Evolutionary conservation across 78 protist genomes (phyloP).

Genomic region (Dictyostelium firmibasis): DNA sequence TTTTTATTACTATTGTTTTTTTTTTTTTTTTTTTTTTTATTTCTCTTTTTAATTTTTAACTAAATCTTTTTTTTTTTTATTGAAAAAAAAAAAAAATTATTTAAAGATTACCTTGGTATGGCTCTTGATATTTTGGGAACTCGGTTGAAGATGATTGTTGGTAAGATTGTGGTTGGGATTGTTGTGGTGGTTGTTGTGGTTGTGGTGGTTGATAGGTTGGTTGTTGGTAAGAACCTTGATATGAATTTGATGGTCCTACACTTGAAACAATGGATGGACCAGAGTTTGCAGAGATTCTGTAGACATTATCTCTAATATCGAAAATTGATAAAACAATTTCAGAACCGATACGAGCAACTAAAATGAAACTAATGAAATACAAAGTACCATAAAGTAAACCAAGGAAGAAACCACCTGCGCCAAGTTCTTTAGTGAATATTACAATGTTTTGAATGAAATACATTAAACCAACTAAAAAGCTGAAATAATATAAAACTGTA

Average conservation of each 20-base stretch:
- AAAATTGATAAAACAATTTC: slow-evolving; percentile 41
- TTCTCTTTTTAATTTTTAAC: too few relatives aligned
- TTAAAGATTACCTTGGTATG: slow-evolving; percentile 46
- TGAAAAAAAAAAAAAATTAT: background rate
- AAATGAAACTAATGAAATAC: slow-evolving; percentile 2
- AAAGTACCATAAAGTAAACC: slow-evolving; percentile 12
- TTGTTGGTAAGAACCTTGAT: slow-evolving; percentile 19
- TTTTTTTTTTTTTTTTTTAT: too few relatives aligned
- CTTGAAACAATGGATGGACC: slow-evolving; percentile 4
- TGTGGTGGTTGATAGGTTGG: background rate
- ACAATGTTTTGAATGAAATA: slow-evolving; percentile 21
- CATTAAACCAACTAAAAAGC: slow-evolving; percentile 15
- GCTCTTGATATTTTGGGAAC: slow-evolving; percentile 36
- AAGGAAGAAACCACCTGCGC: slow-evolving; percentile 76
- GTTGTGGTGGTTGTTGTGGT: slow-evolving; percentile 7
- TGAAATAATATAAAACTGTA: slow-evolving; percentile 45
- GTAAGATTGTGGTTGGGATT: slow-evolving; percentile 4
- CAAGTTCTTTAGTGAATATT: background rate
- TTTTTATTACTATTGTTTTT: too few relatives aligned
- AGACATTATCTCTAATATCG: slow-evolving; percentile 55
- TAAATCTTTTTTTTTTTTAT: background rate
- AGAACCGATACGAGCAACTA: slow-evolving; percentile 14
- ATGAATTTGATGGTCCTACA: background rate
- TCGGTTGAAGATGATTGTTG: slow-evolving; percentile 1
- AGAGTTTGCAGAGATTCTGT: background rate